Conservation (phyloP, 148 eudicot genomes). For the Heliamphora exappendiculata region DNA sequence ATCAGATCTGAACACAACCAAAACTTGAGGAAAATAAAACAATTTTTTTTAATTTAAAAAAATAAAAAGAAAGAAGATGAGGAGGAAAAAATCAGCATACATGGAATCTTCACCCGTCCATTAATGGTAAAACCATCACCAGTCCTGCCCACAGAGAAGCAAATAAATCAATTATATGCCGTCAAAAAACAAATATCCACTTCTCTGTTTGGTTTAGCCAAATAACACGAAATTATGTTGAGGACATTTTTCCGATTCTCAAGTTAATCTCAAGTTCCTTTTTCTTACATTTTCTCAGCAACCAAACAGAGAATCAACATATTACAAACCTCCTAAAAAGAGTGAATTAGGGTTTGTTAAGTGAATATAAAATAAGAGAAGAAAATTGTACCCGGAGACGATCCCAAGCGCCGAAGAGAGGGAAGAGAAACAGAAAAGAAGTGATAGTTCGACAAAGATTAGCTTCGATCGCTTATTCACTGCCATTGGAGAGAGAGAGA, state of each 20-base stretch:
- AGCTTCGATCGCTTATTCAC: neutral
- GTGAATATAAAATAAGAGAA: neutral
- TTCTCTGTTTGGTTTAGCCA: neutral
- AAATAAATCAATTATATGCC: neutral
- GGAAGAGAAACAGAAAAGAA: neutral
- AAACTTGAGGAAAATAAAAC: neutral
- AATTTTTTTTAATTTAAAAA: no score
- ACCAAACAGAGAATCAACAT: neutral
- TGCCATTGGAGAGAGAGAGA: constrained; percentile 4
- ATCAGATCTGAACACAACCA: neutral
- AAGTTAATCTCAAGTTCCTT: neutral
- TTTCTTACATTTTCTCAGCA: neutral
- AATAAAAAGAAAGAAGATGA: neutral
- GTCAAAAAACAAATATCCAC: neutral
- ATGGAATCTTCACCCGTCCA: constrained; percentile 55
- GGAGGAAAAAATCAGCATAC: constrained; percentile 18
- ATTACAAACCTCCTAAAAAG: neutral
- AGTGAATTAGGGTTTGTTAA: neutral
- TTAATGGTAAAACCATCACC: constrained; percentile 43
- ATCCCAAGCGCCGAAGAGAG: constrained; percentile 6
- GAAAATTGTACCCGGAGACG: constrained; percentile 12
- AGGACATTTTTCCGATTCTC: neutral
- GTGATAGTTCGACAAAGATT: constrained; percentile 1
- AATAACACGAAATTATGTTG: no score
- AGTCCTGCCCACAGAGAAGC: constrained; percentile 28